Conservation (phyloP, 2,329 filamentous ascomycete species). For the Cryphonectria nitschkei region DNA sequence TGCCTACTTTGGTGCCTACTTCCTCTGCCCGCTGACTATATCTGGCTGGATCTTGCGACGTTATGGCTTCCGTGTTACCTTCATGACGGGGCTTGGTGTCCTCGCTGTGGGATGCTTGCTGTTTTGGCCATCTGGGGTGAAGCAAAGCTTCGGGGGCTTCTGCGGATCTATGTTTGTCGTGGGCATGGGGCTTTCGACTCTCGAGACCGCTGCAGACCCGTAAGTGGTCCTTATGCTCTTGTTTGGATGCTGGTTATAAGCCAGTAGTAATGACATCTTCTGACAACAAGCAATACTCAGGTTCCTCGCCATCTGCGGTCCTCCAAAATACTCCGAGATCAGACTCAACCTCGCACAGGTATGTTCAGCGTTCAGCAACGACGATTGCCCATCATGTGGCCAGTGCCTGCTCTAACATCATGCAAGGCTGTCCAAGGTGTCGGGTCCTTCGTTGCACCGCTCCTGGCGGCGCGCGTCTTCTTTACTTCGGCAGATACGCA, state of each 20-base stretch:
- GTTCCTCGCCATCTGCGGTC: conserved; percentile 56
- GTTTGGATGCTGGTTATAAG: background rate
- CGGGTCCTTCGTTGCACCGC: conserved; percentile 60
- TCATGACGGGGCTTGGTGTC: conserved; percentile 63
- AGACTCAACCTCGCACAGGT: conserved; percentile 56
- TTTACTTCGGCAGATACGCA: conserved; percentile 56
- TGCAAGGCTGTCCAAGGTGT: conserved; percentile 60
- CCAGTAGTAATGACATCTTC: background rate
- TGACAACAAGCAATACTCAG: conserved; percentile 9
- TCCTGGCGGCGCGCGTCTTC: conserved; percentile 64
- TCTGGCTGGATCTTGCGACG: conserved; percentile 61
- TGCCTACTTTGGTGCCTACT: conserved; percentile 55
- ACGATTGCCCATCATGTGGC: too few species aligned
- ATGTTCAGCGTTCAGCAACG: background rate
- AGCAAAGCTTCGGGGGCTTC: conserved; percentile 61
- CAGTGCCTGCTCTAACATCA: background rate
- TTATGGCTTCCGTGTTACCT: conserved; percentile 69
- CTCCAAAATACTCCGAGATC: conserved; percentile 61
- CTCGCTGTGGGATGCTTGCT: conserved; percentile 61
- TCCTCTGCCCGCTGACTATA: conserved; percentile 42
- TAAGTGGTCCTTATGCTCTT: background rate
- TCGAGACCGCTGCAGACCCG: conserved; percentile 64
- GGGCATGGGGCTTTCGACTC: conserved; percentile 46
- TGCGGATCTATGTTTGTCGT: conserved; percentile 59
- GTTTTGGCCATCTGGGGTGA: conserved; percentile 61